phyloP scores from a whole-genome alignment of 768 basidiomycete genomes.

The Kwoniella dendrophila region DNA sequence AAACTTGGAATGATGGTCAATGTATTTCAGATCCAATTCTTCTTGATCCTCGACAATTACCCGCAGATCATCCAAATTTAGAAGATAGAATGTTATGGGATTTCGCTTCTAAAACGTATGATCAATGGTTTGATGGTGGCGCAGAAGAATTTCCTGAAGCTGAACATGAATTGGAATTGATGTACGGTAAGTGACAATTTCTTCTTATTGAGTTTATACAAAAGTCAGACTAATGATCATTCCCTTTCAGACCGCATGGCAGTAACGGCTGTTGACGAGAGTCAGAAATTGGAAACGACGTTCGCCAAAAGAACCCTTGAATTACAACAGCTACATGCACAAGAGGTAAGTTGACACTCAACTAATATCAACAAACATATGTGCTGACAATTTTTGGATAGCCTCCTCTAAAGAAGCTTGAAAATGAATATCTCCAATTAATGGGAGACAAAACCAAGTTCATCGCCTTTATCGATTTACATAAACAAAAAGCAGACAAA shows the following conservation, averaged over 20 bases:
- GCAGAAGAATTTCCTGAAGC: slow-evolving; percentile 70
- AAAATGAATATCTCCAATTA: slow-evolving; percentile 62
- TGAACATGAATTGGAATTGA: slow-evolving; percentile 57
- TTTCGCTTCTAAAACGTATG: slow-evolving; percentile 43
- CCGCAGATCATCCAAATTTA: slow-evolving; percentile 44
- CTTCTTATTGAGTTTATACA: too few relatives aligned
- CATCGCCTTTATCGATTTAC: slow-evolving; percentile 47
- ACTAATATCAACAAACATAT: not conserved
- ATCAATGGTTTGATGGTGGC: slow-evolving; percentile 48
- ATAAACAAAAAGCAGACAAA: slow-evolving; percentile 63
- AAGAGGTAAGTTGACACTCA: slow-evolving; percentile 43
- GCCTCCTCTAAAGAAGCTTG: slow-evolving; percentile 53
- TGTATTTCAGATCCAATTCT: slow-evolving; percentile 51
- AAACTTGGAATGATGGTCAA: slow-evolving; percentile 51
- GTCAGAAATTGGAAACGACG: slow-evolving; percentile 35
- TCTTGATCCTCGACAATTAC: slow-evolving; percentile 38
- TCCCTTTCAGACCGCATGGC: slow-evolving; percentile 35
- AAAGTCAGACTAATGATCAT: slow-evolving; percentile 19
- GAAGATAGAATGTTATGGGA: slow-evolving; percentile 49
- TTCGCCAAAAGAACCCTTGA: slow-evolving; percentile 30
- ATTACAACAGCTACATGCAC: slow-evolving; percentile 42
- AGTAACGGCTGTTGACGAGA: slow-evolving; percentile 29
- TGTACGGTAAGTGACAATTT: slow-evolving; percentile 65
- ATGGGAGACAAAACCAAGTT: slow-evolving; percentile 63
- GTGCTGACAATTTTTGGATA: slow-evolving; percentile 15